Percentiles rank a stretch among this genome's conserved stretches.
These are phyloP conservation scores for Przewalskia tangutica DNA, from an alignment of 257 asterid genomes.

Conservation along the genomic window DNA sequence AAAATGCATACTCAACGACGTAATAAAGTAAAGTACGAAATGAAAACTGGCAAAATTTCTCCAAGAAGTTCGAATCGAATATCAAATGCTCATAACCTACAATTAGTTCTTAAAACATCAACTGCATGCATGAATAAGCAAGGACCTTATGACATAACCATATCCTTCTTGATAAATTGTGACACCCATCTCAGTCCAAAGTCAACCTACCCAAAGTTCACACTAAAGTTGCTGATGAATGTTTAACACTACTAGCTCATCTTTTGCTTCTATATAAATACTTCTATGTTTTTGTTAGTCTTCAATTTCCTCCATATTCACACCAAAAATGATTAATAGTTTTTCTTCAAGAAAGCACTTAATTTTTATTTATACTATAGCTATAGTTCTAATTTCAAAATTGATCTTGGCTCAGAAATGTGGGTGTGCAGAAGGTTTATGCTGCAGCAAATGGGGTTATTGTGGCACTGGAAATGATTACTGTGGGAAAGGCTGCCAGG, in stretches of 20 bases:
- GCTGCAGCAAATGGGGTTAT: slow-evolving; percentile 36
- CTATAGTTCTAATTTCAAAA: background rate
- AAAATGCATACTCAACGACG: no score
- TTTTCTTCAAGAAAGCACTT: background rate
- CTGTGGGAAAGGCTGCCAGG: slow-evolving; percentile 30
- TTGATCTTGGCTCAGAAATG: slow-evolving; percentile 17
- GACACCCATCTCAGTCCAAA: background rate
- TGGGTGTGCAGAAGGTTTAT: slow-evolving; percentile 17
- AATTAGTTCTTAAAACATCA: no score
- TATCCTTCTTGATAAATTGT: background rate
- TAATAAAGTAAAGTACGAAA: background rate
- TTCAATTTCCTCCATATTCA: background rate
- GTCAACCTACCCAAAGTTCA: no score
- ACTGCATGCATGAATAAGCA: background rate
- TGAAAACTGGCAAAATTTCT: no score
- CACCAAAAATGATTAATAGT: background rate
- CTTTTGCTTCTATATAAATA: background rate
- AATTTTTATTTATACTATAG: background rate
- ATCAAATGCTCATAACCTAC: no score
- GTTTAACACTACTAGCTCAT: background rate
- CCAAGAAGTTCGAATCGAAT: no score
- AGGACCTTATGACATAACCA: background rate
- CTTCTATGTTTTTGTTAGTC: background rate
- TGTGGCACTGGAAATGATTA: slow-evolving; percentile 27
- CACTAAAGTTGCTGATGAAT: no score